Evolutionary conservation across 768 basidiomycete genomes (phyloP).

Genomic region (Russula virescens): DNA sequence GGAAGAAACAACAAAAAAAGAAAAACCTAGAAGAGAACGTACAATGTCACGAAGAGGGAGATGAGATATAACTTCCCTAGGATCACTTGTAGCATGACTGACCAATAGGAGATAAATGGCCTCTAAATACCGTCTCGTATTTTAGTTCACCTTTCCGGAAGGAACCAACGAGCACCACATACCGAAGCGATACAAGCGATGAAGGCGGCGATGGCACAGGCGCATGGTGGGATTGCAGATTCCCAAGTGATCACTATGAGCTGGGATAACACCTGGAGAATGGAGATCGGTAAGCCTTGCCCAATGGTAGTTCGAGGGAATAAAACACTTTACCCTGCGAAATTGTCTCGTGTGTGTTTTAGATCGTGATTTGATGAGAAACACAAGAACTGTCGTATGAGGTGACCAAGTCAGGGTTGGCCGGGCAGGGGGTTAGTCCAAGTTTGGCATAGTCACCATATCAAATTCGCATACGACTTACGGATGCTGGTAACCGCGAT

Average conservation of each 20-base stretch:
- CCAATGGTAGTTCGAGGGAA: not conserved
- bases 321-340: slow-evolving; percentile 1
- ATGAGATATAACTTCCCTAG: slow-evolving; percentile 32
- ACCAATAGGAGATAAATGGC: slow-evolving; percentile 26
- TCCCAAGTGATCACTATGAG: slow-evolving; percentile 29
- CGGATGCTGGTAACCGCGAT: slow-evolving; percentile 16
- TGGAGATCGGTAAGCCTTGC: not conserved
- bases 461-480: not conserved
- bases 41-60: slow-evolving; percentile 30
- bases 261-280: slow-evolving; percentile 10
- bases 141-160: not conserved
- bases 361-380: slow-evolving; percentile 12
- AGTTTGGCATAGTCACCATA: not conserved
- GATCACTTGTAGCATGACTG: slow-evolving; percentile 27
- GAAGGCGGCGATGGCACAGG: slow-evolving; percentile 27
- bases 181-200: slow-evolving; percentile 19
- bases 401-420: not conserved
- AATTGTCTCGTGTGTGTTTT: slow-evolving; percentile 3
- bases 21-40: not conserved
- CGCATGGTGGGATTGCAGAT: slow-evolving; percentile 28
- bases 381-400: slow-evolving; percentile 9
- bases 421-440: not conserved
- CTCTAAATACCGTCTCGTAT: slow-evolving; percentile 1
- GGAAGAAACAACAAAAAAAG: not conserved
- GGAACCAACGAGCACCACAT: not conserved